phyloP scores from a whole-genome alignment of 805 yeast species.

The Ascoidea rubescens region DNA sequence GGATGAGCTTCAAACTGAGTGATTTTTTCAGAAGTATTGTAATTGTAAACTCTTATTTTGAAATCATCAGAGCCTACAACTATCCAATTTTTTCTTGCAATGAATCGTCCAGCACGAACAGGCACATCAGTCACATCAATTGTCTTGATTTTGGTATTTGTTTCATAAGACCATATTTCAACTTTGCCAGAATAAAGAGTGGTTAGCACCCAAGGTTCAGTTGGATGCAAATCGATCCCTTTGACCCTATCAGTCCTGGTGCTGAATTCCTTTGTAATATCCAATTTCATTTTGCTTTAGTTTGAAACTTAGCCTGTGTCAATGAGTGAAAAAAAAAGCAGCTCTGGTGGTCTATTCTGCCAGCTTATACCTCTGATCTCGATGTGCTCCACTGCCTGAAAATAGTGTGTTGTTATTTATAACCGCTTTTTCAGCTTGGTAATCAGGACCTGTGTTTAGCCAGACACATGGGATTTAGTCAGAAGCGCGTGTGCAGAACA shows the following conservation, averaged over 20 bases:
- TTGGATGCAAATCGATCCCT: slow-evolving; percentile 95
- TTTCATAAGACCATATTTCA: slow-evolving; percentile 91
- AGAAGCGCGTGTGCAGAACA: no score
- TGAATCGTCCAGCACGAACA: slow-evolving; percentile 87
- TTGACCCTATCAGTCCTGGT: slow-evolving; percentile 94
- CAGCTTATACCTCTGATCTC: no score
- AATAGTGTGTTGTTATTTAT: no score
- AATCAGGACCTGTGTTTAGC: no score
- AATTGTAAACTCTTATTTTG: slow-evolving; percentile 85
- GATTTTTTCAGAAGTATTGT: slow-evolving; percentile 89
- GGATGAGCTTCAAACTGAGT: slow-evolving; percentile 97
- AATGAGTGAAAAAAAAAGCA: no score
- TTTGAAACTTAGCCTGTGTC: no score
- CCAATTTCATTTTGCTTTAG: not conserved
- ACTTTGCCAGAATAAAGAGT: slow-evolving; percentile 84
- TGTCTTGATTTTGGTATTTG: slow-evolving; percentile 69
- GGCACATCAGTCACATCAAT: slow-evolving; percentile 95
- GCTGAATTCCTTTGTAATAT: slow-evolving; percentile 49
- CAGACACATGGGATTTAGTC: no score
- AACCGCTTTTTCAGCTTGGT: no score
- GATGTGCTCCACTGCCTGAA: no score
- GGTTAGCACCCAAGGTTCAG: slow-evolving; percentile 92
- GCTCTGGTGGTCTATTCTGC: no score
- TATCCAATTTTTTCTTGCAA: slow-evolving; percentile 95
- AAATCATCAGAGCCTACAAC: slow-evolving; percentile 94